phyloP scores from a whole-genome alignment of 768 basidiomycete genomes.

The Macrolepiota albuminosa region DNA sequence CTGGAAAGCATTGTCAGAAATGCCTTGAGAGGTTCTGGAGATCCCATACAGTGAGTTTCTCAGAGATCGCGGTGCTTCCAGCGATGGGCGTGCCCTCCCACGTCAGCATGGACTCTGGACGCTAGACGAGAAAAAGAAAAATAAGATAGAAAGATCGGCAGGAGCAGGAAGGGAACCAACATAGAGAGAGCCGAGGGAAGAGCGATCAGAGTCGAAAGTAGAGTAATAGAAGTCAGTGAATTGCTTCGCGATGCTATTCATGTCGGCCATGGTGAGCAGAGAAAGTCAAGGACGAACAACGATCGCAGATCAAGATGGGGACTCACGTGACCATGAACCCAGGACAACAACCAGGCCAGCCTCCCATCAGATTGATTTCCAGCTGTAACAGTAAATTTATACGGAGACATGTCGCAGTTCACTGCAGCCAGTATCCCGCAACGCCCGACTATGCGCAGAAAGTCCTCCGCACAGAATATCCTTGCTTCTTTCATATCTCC shows the following conservation, averaged over 20 bases:
- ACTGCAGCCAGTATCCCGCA: constrained; percentile 22
- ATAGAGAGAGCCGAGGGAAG: constrained; percentile 60
- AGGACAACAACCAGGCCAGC: background rate
- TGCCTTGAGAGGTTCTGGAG: background rate
- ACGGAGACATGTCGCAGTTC: constrained; percentile 33
- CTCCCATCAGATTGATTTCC: constrained; percentile 5
- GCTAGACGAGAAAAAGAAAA: constrained; percentile 37
- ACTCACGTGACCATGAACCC: constrained; percentile 15
- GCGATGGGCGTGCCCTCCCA: constrained; percentile 64
- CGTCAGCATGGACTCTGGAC: constrained; percentile 76
- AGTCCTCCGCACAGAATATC: constrained; percentile 82
- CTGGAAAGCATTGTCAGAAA: constrained; percentile 29
- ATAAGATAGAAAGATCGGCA: constrained; percentile 21
- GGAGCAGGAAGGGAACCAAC: constrained; percentile 43
- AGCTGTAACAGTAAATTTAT: constrained; percentile 3
- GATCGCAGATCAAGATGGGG: constrained; percentile 12
- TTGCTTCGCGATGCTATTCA: constrained; percentile 69
- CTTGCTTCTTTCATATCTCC: constrained; percentile 66
- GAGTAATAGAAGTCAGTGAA: constrained; percentile 82
- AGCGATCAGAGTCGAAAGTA: constrained; percentile 66
- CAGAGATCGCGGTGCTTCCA: constrained; percentile 51
- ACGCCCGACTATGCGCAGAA: constrained; percentile 72
- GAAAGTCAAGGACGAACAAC: constrained; percentile 7
- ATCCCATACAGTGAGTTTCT: constrained; percentile 64
- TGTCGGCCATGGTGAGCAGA: constrained; percentile 58